These are phyloP conservation scores for Phytopythium cucurbitacearum DNA, from an alignment of 352 stramenopile genomes.

Conservation along the genomic window DNA sequence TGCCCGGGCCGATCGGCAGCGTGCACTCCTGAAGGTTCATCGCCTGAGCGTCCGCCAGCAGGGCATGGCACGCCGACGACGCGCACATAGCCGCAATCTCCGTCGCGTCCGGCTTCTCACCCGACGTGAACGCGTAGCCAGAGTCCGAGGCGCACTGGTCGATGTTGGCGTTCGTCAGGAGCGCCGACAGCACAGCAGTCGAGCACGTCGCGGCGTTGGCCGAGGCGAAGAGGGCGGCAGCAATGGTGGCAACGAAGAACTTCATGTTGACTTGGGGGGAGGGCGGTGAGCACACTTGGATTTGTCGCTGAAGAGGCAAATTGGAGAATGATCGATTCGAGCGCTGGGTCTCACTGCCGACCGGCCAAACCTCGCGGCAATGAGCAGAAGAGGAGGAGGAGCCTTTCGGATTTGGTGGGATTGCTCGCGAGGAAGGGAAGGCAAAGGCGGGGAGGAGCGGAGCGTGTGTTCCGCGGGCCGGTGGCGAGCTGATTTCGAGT, in stretches of 20 bases:
- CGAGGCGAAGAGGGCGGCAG: constrained; percentile 12
- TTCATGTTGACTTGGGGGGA: constrained; percentile 16
- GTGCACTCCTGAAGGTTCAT: constrained; percentile 21
- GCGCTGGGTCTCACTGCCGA: neutral
- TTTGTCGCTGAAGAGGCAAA: constrained; percentile 32
- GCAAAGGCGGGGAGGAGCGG: no score
- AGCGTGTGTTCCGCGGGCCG: no score
- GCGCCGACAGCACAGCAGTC: constrained; percentile 9
- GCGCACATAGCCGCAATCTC: constrained; percentile 19
- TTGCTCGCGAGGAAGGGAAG: no score
- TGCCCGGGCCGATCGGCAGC: constrained; percentile 21
- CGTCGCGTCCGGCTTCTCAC: constrained; percentile 12
- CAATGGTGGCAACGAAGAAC: constrained; percentile 11
- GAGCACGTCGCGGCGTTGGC: constrained; percentile 17
- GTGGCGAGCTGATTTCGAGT: no score
- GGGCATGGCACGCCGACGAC: constrained; percentile 12
- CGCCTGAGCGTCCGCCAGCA: constrained; percentile 12
- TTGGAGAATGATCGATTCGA: constrained; percentile 21
- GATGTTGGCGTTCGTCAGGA: constrained; percentile 22
- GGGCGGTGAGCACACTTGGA: constrained; percentile 2
- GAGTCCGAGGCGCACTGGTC: constrained; percentile 20
- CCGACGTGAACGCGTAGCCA: constrained; percentile 21
- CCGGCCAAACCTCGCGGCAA: no score
- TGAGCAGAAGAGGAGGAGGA: no score
- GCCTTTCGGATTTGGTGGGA: no score